Evolutionary conservation across 257 asterid genomes (phyloP), one percentile per base, ranked within the genome.

Genomic region (Eucommia ulmoides): DNA sequence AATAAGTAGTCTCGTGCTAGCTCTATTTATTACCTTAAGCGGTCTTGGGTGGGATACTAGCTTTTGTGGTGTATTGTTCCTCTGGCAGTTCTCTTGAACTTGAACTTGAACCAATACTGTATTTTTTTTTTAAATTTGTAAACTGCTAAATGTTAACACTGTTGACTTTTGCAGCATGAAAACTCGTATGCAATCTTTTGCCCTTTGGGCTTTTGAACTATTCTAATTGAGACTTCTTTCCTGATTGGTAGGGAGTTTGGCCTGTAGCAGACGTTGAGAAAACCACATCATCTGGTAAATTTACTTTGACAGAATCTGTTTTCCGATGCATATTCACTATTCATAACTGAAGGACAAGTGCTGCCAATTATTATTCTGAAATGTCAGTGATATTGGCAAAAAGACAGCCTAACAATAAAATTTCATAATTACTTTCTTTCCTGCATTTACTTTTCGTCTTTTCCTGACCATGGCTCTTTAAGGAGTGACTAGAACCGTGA

Each of bases 181-280:
- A 35, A 35, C 3, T 35, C 15, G n/a, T 35, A 4, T 35, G n/a
- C 16, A 35, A 1, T 35, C 14, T 35, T 10, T 35, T 35, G 14
- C 11, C 3, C 11, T 35, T 35, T 35, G n/a, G 38, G 41, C 41
- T 22, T 24, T 41, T 45, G 21, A 24, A 55, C 58, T 25, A 14
- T 53, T 41, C 18, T 56, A 50, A 19, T 63, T 45, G 33, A 65
- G 55, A 3, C 44, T 58, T 67, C 41, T 58, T 59, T 63, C 33
- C 71, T 71, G 65, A 50, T 20, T 44, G 56, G 65, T 56, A 88
- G 96, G 74, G 65, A 57, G 79, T 64, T 54, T 80, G 88, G 20
- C 68, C 77, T 42, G 76, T 61, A 47, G 71, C 69, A 45, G 94
- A 83, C 18, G 74, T 62, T 19, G 92, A 88, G 68, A 84, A 64